Conservation (phyloP, 2,329 filamentous ascomycete genomes). For the Diaporthe destruens region DNA sequence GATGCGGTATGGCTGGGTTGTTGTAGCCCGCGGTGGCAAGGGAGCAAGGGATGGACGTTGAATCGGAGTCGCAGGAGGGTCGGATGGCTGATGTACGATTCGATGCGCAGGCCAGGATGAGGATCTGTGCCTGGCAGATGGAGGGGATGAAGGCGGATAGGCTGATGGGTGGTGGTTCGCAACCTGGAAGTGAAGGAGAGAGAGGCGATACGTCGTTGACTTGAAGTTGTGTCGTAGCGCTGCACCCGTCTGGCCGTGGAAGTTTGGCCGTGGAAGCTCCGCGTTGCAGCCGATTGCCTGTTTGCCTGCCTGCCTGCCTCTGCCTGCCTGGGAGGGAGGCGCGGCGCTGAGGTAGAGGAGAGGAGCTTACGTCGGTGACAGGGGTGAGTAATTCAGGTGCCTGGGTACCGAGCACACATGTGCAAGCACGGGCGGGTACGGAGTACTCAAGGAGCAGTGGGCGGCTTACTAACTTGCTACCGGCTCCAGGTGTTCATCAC, state of each 20-base stretch:
- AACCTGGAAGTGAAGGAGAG: conserved; percentile 7
- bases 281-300: conserved; percentile 21
- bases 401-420: not conserved
- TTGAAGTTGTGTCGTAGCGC: not conserved
- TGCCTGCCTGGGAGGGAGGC: conserved; percentile 20
- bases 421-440: conserved; percentile 1
- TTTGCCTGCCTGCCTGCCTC: conserved; percentile 18
- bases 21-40: not conserved
- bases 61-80: not conserved
- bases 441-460: not conserved
- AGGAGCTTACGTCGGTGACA: conserved; percentile 37
- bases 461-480: not conserved
- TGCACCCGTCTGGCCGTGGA: not conserved
- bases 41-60: conserved; percentile 16
- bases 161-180: conserved; percentile 12
- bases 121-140: not conserved
- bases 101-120: not conserved
- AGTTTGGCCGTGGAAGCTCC: conserved; percentile 18
- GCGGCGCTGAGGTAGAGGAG: not conserved
- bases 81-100: not conserved
- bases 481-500: not conserved
- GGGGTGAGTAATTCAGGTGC: conserved; percentile 16
- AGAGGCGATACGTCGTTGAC: conserved; percentile 25
- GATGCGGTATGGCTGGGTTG: conserved; percentile 1
- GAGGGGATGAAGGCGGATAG: not conserved